Conservation (phyloP, 148 eudicot species). For the Rheum nobile region DNA sequence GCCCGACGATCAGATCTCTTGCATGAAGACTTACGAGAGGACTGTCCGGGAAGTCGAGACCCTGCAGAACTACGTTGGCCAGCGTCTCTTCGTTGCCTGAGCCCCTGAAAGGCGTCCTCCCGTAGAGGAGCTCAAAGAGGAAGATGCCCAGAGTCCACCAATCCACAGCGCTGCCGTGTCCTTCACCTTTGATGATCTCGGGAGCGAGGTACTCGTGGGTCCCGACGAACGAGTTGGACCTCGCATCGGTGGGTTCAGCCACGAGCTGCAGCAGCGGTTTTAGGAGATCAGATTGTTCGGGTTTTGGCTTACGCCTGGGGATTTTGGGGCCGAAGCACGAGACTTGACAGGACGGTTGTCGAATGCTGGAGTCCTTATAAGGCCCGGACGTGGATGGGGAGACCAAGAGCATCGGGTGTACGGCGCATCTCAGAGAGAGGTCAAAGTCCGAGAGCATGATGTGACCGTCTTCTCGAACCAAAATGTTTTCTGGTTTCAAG, state of each 20-base stretch:
- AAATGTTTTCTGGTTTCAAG: slow-evolving; percentile 77
- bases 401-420: slow-evolving; percentile 68
- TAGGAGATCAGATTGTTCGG: slow-evolving; percentile 30
- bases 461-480: slow-evolving; percentile 91
- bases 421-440: slow-evolving; percentile 76
- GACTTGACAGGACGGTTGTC: slow-evolving; percentile 67
- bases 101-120: slow-evolving; percentile 81
- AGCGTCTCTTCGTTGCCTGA: slow-evolving; percentile 75
- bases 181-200: slow-evolving; percentile 83
- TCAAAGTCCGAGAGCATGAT: slow-evolving; percentile 94
- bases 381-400: slow-evolving; percentile 44
- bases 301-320: slow-evolving; percentile 32
- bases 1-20: slow-evolving; percentile 57
- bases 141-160: slow-evolving; percentile 95
- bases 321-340: slow-evolving; percentile 73
- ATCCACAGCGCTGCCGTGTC: slow-evolving; percentile 93
- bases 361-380: slow-evolving; percentile 47
- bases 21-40: slow-evolving; percentile 81
- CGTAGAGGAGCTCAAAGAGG: slow-evolving; percentile 84
- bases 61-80: slow-evolving; percentile 69
- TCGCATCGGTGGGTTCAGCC: slow-evolving; percentile 83
- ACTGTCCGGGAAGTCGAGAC: slow-evolving; percentile 60
- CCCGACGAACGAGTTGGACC: slow-evolving; percentile 91
- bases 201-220: slow-evolving; percentile 95
- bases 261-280: slow-evolving; percentile 64